Conservation (phyloP, 2,329 filamentous ascomycete species). For the Thermomyces lanuginosus region DNA sequence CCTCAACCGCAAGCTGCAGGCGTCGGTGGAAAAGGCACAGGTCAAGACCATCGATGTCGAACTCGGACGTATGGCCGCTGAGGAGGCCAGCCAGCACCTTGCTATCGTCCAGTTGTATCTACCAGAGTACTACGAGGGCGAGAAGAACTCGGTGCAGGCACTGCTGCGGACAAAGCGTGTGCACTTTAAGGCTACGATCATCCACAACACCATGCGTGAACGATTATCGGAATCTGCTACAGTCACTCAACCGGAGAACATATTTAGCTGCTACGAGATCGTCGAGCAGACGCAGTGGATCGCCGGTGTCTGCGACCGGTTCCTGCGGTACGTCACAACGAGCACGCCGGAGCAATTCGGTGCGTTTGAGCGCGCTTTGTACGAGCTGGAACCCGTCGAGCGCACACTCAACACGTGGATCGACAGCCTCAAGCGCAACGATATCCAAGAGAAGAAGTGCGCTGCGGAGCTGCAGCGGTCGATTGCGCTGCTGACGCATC, state of each 20-base stretch:
- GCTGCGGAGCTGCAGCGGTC: slow-evolving; percentile 67
- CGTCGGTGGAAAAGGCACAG: slow-evolving; percentile 78
- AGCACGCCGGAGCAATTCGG: slow-evolving; percentile 66
- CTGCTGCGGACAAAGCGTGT: slow-evolving; percentile 77
- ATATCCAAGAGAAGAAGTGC: slow-evolving; percentile 70
- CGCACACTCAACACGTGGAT: slow-evolving; percentile 77
- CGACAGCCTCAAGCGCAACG: slow-evolving; percentile 65
- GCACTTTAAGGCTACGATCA: slow-evolving; percentile 68
- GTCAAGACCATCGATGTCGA: slow-evolving; percentile 90
- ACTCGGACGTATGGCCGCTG: slow-evolving; percentile 67
- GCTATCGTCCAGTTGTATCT: slow-evolving; percentile 79
- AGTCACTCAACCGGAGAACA: slow-evolving; percentile 62
- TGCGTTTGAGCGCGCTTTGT: slow-evolving; percentile 60
- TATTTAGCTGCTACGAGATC: slow-evolving; percentile 64
- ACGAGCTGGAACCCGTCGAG: slow-evolving; percentile 84
- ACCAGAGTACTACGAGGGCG: slow-evolving; percentile 64
- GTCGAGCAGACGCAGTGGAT: slow-evolving; percentile 78
- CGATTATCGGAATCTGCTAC: slow-evolving; percentile 50
- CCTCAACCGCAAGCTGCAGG: slow-evolving; percentile 82
- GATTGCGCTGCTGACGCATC: slow-evolving; percentile 71
- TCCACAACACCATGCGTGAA: slow-evolving; percentile 65
- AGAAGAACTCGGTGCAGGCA: slow-evolving; percentile 74
- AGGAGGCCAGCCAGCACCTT: slow-evolving; percentile 76
- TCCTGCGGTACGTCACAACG: slow-evolving; percentile 61
- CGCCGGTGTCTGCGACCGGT: slow-evolving; percentile 64